A percentile compares a stretch with the other conserved stretches of the same genome.
phyloP scores from a whole-genome alignment of 345 rosid species.

The Eucalyptus sp. region DNA sequence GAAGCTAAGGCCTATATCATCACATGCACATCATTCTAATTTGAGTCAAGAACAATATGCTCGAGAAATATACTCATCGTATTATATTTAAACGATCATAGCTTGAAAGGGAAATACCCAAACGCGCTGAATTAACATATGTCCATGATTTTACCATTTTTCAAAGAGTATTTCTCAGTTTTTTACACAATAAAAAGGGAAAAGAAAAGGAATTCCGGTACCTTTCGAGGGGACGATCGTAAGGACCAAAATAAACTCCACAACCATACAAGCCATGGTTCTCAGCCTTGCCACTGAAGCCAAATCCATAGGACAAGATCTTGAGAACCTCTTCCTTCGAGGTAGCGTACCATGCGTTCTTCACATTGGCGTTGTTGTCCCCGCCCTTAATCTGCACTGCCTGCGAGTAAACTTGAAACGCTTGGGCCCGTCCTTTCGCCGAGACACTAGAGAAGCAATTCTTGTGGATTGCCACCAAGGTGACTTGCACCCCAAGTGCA shows the following conservation, averaged over 20 bases:
- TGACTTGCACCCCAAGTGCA: conserved; percentile 13
- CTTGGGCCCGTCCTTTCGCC: conserved; percentile 40
- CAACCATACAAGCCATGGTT: conserved; percentile 37
- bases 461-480: conserved; percentile 31
- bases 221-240: conserved; percentile 53
- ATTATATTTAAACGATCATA: not conserved
- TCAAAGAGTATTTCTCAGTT: not conserved
- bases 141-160: not conserved
- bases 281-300: conserved; percentile 2
- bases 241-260: conserved; percentile 60
- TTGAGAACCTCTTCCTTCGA: conserved; percentile 22
- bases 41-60: not conserved
- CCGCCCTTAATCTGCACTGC: conserved; percentile 39
- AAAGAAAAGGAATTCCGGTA: not conserved
- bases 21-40: not conserved
- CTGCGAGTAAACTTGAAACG: conserved; percentile 37
- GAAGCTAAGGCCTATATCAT: not conserved
- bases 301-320: conserved; percentile 56
- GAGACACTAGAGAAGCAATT: conserved; percentile 13
- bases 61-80: not conserved
- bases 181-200: not conserved
- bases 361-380: conserved; percentile 43
- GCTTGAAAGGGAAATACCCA: not conserved
- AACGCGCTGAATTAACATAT: not conserved
- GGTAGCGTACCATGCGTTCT: conserved; percentile 59